Base-by-base conservation (phyloP, 2,329 filamentous ascomycete species). In the Biscogniauxia marginata region DNA sequence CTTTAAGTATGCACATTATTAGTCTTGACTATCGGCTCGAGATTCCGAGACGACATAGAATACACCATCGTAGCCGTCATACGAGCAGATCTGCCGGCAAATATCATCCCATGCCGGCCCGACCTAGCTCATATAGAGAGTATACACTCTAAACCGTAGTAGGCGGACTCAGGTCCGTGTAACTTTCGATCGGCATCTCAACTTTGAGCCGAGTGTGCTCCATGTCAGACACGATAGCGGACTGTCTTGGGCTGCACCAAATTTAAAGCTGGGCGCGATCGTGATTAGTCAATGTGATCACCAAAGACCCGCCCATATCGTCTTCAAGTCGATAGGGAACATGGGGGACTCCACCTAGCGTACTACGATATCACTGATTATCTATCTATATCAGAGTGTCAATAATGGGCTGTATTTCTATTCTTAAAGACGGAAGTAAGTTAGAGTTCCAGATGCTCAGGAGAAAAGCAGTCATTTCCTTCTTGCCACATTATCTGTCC, bases 231-330 rank as follows among this genome's bases (percentile, higher is more conserved):
- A n/a, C 11, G 30, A 39, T 39, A 39, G 13, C 9, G 13, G 30
- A 16, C n/a, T 39, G 30, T 39, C 30, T 39, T 16, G 30, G 30
- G 9, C 30, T 39, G n/a, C 30, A 39, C 30, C 9, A 39, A 39
- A 39, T 39, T 16, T 8, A 16, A 16, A 39, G n/a, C 30, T 39
- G 30, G 11, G 30, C 9, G 30, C 11, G 30, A 39, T 25, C 50
- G 13, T 25, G 30, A 19, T 52, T 52, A 52, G 39, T 52, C 50
- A 52, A 52, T 21, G 39, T 39, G 50, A 52, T 52, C 50, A 52
- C 50, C 22, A 52, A 52, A 46, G 22, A 20, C 22, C 22, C 46
- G 20, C 46, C 46, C 46, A 21, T 25, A 25, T 48, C 46, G 8
- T 23, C 30, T 39, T 39, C 30, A 5, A 39, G 30, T 39, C 30